Evolutionary conservation across 2,329 filamentous ascomycete species (phyloP).

Genomic region (Rachicladosporium sp.): DNA sequence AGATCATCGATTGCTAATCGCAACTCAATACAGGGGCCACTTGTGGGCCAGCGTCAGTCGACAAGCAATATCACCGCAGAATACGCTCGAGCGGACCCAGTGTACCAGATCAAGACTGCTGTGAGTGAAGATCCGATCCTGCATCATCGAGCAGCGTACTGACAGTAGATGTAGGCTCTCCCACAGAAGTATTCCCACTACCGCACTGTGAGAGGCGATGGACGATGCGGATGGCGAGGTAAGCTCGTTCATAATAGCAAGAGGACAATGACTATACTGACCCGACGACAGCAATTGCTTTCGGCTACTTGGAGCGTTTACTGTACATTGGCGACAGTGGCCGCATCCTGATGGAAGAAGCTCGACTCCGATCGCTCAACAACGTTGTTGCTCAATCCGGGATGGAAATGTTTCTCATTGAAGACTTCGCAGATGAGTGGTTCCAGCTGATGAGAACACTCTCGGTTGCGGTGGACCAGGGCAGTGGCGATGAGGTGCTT

Average conservation of each 20-base stretch:
- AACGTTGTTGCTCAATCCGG: conserved; percentile 58
- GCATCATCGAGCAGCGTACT: background rate
- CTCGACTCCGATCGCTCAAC: conserved; percentile 59
- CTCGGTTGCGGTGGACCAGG: conserved; percentile 41
- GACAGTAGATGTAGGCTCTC: conserved; percentile 46
- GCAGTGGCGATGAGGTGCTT: conserved; percentile 35
- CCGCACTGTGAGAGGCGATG: conserved; percentile 78
- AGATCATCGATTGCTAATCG: background rate
- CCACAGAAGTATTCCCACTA: conserved; percentile 78
- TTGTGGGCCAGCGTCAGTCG: conserved; percentile 66
- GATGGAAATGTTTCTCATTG: conserved; percentile 56
- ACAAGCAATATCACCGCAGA: conserved; percentile 69
- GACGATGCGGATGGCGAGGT: conserved; percentile 98
- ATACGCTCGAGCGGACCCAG: conserved; percentile 76
- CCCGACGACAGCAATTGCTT: conserved; percentile 61
- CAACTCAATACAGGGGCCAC: conserved; percentile 51
- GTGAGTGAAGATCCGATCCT: conserved; percentile 40
- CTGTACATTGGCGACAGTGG: conserved; percentile 52
- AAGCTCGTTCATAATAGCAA: too few relatives aligned
- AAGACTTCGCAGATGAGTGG: conserved; percentile 73
- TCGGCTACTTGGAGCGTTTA: conserved; percentile 83
- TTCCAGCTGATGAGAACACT: conserved; percentile 55
- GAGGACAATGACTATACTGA: conserved; percentile 9
- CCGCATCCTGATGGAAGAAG: conserved; percentile 57
- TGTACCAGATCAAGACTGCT: conserved; percentile 76